Percentiles rank a stretch among this genome's conserved stretches.
These are phyloP conservation scores for Fusarium zealandicum DNA, from an alignment of 2,329 filamentous ascomycete species.

Conservation along the genomic window DNA sequence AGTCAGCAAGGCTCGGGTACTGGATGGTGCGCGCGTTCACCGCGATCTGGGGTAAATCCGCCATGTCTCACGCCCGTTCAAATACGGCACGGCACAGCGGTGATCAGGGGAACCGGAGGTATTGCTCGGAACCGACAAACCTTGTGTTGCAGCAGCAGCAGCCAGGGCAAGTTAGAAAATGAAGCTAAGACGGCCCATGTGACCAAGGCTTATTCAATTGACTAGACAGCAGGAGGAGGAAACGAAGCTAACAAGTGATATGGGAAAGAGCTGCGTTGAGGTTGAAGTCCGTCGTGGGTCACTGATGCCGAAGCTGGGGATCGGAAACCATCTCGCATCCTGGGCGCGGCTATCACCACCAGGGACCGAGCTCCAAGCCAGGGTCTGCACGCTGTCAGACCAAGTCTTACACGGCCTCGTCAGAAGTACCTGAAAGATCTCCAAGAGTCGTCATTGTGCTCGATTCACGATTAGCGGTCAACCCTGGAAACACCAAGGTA, in stretches of 20 bases:
- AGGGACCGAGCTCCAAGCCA: slow-evolving; percentile 13
- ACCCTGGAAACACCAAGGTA: slow-evolving; percentile 14
- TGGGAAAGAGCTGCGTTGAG: neutral
- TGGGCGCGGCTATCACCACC: slow-evolving; percentile 4
- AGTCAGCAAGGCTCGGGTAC: slow-evolving; percentile 3
- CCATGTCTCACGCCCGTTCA: slow-evolving; percentile 13
- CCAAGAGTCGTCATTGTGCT: slow-evolving; percentile 10
- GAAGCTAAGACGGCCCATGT: neutral
- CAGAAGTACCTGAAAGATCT: slow-evolving; percentile 17
- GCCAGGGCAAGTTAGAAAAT: neutral
- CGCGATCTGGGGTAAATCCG: slow-evolving; percentile 11
- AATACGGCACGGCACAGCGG: slow-evolving; percentile 12
- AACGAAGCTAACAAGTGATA: slow-evolving; percentile 2
- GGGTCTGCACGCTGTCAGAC: slow-evolving; percentile 2
- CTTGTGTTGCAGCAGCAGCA: neutral
- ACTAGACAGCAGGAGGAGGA: neutral
- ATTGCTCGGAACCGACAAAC: slow-evolving; percentile 10
- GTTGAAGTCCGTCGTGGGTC: neutral
- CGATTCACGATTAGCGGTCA: slow-evolving; percentile 12
- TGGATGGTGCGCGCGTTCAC: neutral
- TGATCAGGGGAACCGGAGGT: neutral
- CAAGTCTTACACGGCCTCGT: neutral
- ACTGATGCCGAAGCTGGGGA: slow-evolving; percentile 7
- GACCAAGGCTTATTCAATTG: neutral
- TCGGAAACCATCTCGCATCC: slow-evolving; percentile 23